These are phyloP conservation scores for Aspergillus hiratsukae DNA, from an alignment of 2,329 filamentous ascomycete species.

Conservation along the genomic window DNA sequence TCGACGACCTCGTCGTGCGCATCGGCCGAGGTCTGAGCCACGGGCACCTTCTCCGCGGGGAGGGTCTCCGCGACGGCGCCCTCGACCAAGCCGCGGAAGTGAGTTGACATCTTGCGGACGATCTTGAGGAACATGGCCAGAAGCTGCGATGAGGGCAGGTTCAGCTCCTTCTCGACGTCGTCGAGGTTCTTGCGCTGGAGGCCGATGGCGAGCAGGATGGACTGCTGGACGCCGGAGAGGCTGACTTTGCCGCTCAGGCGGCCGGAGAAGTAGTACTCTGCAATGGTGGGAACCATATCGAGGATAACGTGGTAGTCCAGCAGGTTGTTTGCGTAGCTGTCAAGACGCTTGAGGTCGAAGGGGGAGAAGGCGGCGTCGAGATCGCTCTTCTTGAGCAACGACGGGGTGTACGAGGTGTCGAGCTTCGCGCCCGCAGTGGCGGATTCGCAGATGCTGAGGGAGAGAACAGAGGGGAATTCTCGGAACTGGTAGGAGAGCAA, in stretches of 20 bases:
- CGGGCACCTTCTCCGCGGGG: slow-evolving; percentile 49
- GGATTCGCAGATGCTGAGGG: slow-evolving; percentile 83
- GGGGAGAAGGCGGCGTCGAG: slow-evolving; percentile 77
- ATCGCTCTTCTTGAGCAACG: slow-evolving; percentile 65
- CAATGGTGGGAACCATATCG: slow-evolving; percentile 80
- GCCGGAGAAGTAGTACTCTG: slow-evolving; percentile 79
- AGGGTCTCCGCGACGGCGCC: slow-evolving; percentile 66
- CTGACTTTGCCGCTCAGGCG: slow-evolving; percentile 63
- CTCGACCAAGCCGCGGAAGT: slow-evolving; percentile 72
- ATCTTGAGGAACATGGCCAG: slow-evolving; percentile 98
- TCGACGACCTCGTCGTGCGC: slow-evolving; percentile 66
- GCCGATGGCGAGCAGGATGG: slow-evolving; percentile 83
- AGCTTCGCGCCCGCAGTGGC: slow-evolving; percentile 68
- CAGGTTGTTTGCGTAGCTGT: slow-evolving; percentile 94
- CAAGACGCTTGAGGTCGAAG: slow-evolving; percentile 90
- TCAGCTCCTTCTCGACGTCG: slow-evolving; percentile 71
- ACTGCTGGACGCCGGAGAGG: slow-evolving; percentile 76
- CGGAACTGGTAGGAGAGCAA: slow-evolving; percentile 92
- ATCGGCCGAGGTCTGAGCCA: slow-evolving; percentile 45
- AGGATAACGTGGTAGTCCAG: slow-evolving; percentile 97
- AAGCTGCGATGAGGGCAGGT: slow-evolving; percentile 69
- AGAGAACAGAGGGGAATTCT: slow-evolving; percentile 69
- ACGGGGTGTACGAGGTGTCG: slow-evolving; percentile 52
- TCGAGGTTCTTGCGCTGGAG: slow-evolving; percentile 87
- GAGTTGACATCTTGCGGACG: slow-evolving; percentile 74